Base-by-base conservation (phyloP, 179 eudicot genomes). In the Beta corolliflora region DNA sequence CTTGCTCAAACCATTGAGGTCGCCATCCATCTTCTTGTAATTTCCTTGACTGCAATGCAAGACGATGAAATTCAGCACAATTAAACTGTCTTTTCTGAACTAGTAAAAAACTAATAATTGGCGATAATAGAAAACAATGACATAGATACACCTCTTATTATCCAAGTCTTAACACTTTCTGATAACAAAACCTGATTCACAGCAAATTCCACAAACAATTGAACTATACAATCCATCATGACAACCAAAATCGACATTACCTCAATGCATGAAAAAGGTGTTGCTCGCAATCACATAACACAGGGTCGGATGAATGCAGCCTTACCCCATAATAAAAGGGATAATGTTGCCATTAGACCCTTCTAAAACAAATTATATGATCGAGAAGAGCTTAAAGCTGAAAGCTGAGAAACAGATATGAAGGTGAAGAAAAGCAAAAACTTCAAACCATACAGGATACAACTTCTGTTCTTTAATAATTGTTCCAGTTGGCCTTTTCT, bases 11-110 rank as follows among this genome's bases (percentile, higher is more conserved):
- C 98, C 98, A 95, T 82, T 88, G 85, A 5, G 98, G 93, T 80
- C 85, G 91, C 98, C 98, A 95, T 63, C 98, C 98, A 83, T 90
- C 89, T 81, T 93, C 97, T 90, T 95, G 98, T 83, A 95, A 53
- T 86, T 93, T 92, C 77, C 93, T 89, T 11, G 98, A 91, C 98
- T 93, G 83, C 77, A 84, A 46, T 76, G n/a, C 64, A 73, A 18
- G 16, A 71, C 19, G 53, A 59, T 6, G 44, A 61, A 46, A 1
- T 61, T 81, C 65, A 77, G 73, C 10, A n/a, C 71, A 36, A 50
- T 58, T 52, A 56, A 73, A 66, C 44, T 36, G 29, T 10, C 44
- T 10, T 31, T 65, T 7, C 41, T 55, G 36, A 73, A 13, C 19
- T 54, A 48, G 23, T 14, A 19, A 7, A 54, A 16, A 12, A 60